Conservation (phyloP, 805 yeast species). For the Tetrapisispora pingtungensis region DNA sequence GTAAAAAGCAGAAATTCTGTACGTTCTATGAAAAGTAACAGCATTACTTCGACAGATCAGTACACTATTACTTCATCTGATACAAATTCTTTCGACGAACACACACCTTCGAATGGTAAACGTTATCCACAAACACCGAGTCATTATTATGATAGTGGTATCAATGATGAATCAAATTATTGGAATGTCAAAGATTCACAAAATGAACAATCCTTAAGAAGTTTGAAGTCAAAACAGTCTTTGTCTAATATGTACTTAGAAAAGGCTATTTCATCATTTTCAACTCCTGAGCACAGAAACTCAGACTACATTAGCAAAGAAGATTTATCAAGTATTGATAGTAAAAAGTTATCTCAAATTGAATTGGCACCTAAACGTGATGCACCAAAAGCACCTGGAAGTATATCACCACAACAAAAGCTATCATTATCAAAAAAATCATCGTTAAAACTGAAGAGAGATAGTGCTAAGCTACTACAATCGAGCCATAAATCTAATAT, state of each 20-base stretch:
- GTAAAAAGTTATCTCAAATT: slow-evolving; percentile 47
- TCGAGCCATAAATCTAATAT: slow-evolving; percentile 8
- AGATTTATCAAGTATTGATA: slow-evolving; percentile 66
- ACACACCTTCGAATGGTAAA: slow-evolving; percentile 12
- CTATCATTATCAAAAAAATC: slow-evolving; percentile 10
- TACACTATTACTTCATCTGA: slow-evolving; percentile 25
- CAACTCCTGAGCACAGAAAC: slow-evolving; percentile 8
- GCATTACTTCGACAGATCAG: slow-evolving; percentile 21
- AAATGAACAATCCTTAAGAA: slow-evolving; percentile 10
- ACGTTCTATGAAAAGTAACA: slow-evolving; percentile 20
- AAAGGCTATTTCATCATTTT: slow-evolving; percentile 3
- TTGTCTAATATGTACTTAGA: slow-evolving; percentile 5
- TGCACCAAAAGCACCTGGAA: slow-evolving; percentile 59
- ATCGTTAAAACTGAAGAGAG: slow-evolving; percentile 11
- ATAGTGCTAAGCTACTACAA: slow-evolving; percentile 8
- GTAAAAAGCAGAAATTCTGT: slow-evolving; percentile 22
- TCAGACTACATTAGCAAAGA: slow-evolving; percentile 50
- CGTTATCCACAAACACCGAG: slow-evolving; percentile 29
- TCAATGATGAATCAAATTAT: slow-evolving; percentile 20
- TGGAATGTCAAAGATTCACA: slow-evolving; percentile 22
- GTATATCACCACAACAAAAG: slow-evolving; percentile 17
- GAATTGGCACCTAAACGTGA: slow-evolving; percentile 53
- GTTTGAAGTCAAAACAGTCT: slow-evolving; percentile 4
- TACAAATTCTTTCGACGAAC: slow-evolving; percentile 25
- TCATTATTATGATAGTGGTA: slow-evolving; percentile 20